These are phyloP conservation scores for Ambrosia hybrid DNA, from an alignment of 140 eudicot species.

Conservation along the genomic window DNA sequence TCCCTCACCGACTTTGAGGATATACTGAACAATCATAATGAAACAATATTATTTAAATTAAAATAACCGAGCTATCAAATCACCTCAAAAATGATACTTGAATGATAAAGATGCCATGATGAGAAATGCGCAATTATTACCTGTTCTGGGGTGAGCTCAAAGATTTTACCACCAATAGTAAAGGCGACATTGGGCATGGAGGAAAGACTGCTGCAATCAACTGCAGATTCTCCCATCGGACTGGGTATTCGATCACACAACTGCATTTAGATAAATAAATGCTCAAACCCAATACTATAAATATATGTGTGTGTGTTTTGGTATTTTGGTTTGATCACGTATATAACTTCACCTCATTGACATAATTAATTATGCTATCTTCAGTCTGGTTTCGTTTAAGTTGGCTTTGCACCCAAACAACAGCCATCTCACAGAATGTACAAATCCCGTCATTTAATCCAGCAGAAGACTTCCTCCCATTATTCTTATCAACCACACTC, in stretches of 20 bases:
- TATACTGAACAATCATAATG: slow-evolving; percentile 48
- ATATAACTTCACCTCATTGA: slow-evolving; percentile 36
- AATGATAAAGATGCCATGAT: neutral
- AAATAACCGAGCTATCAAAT: neutral
- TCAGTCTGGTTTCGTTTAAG: slow-evolving; percentile 66
- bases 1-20: slow-evolving; percentile 71
- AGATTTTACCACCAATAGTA: slow-evolving; percentile 60
- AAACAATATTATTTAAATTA: slow-evolving; percentile 7
- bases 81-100: neutral
- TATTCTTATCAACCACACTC: slow-evolving; percentile 73
- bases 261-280: slow-evolving; percentile 39
- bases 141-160: slow-evolving; percentile 76
- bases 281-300: neutral
- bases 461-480: slow-evolving; percentile 38
- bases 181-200: slow-evolving; percentile 67
- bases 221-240: slow-evolving; percentile 71
- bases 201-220: slow-evolving; percentile 59
- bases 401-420: slow-evolving; percentile 86
- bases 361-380: slow-evolving; percentile 71
- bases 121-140: slow-evolving; percentile 28
- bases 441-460: slow-evolving; percentile 64
- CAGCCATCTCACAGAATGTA: slow-evolving; percentile 90
- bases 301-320: neutral
- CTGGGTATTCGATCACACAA: slow-evolving; percentile 79
- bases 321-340: neutral